Evolutionary conservation across 1,284 basidiomycete genomes (phyloP).

Genomic region (Cryptococcus jaspeensis): DNA sequence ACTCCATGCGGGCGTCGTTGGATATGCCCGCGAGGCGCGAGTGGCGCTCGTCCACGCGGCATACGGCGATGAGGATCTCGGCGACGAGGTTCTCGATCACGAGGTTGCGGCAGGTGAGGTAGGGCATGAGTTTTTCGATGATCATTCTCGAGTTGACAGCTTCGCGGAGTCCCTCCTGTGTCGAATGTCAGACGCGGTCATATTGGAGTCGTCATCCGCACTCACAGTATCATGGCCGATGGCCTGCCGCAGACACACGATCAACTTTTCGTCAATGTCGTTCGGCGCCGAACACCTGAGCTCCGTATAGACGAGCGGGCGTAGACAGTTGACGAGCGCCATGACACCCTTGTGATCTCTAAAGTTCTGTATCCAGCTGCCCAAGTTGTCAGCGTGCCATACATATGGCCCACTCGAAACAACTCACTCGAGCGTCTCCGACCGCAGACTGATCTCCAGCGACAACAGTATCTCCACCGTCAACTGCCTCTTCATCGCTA

Average conservation of each 20-base stretch:
- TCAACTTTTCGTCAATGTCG: slow-evolving; percentile 1
- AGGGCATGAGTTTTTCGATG: slow-evolving; percentile 77
- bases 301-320: slow-evolving; percentile 23
- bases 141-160: slow-evolving; percentile 59
- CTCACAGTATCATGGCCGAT: neutral
- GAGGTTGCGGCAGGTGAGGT: slow-evolving; percentile 79
- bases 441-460: slow-evolving; percentile 59
- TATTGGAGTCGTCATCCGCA: slow-evolving; percentile 44
- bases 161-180: neutral
- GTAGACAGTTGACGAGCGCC: slow-evolving; percentile 77
- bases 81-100: slow-evolving; percentile 75
- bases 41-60: slow-evolving; percentile 48
- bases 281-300: neutral
- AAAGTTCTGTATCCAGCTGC: slow-evolving; percentile 79
- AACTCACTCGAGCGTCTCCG: slow-evolving; percentile 72
- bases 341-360: slow-evolving; percentile 75
- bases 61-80: slow-evolving; percentile 64
- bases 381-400: neutral
- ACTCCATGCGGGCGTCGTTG: slow-evolving; percentile 29
- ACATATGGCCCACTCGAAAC: neutral
- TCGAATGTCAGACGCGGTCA: neutral
- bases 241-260: neutral
- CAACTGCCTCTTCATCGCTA: slow-evolving; percentile 40
- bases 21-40: neutral
- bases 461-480: slow-evolving; percentile 32